phyloP scores from a whole-genome alignment of 371 early-diverging fungal species.

The Massospora cicadina region DNA sequence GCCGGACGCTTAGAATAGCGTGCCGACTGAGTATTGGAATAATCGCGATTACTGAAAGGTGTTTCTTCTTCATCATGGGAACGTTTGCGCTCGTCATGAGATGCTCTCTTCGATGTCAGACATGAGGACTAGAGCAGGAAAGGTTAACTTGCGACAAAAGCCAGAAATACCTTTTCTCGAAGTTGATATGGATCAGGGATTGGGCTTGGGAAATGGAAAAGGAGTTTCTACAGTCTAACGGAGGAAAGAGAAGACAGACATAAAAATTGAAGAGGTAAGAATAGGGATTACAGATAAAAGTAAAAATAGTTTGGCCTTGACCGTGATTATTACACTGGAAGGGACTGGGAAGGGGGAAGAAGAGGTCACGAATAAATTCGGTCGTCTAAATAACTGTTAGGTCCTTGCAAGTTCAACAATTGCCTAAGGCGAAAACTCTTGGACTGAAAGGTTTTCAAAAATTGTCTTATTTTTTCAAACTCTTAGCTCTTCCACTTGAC shows the following conservation, averaged over 20 bases:
- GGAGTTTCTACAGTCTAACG: background rate
- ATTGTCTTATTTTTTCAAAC: background rate
- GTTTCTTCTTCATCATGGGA: conserved; percentile 7
- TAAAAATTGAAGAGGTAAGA: background rate
- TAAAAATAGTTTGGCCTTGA: background rate
- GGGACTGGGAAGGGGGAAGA: background rate
- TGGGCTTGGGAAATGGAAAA: background rate
- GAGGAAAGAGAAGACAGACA: background rate
- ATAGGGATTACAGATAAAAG: background rate
- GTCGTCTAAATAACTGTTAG: background rate
- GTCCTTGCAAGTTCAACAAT: background rate
- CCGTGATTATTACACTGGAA: background rate
- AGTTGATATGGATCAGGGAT: background rate
- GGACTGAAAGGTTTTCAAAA: background rate
- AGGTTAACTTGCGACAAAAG: background rate
- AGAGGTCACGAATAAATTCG: background rate
- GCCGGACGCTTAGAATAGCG: conserved; percentile 1
- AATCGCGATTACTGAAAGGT: background rate
- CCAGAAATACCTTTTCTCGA: background rate
- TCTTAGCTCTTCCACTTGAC: background rate
- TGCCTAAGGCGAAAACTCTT: background rate
- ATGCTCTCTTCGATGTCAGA: conserved; percentile 9
- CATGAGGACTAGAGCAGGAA: background rate
- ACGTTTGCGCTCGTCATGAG: conserved; percentile 7
- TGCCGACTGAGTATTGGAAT: background rate